These are phyloP conservation scores for Pezicula neosporulosa DNA, from an alignment of 2,329 filamentous ascomycete genomes.

Conservation along the genomic window DNA sequence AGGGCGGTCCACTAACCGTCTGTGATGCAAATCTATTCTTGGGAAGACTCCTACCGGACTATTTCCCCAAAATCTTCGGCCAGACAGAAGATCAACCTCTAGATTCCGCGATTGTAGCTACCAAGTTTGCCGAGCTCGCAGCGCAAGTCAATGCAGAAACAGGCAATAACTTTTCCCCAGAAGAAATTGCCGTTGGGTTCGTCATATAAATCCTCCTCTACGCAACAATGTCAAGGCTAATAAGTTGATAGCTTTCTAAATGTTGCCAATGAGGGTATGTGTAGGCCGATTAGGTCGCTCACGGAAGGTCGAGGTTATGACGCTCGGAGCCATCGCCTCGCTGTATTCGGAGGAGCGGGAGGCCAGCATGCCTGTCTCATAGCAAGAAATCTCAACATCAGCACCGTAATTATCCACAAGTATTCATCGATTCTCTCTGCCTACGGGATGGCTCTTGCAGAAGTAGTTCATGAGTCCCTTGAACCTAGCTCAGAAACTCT, in stretches of 20 bases:
- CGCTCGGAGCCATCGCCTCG: constrained; percentile 83
- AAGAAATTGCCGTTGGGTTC: constrained; percentile 64
- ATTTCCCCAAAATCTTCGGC: constrained; percentile 94
- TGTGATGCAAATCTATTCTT: constrained; percentile 89
- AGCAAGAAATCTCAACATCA: constrained; percentile 79
- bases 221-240: no score
- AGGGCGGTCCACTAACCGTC: constrained; percentile 83
- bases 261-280: constrained; percentile 90
- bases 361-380: constrained; percentile 75
- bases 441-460: constrained; percentile 89
- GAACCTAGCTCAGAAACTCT: constrained; percentile 67
- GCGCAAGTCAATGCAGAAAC: constrained; percentile 75
- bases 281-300: constrained; percentile 80
- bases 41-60: constrained; percentile 79
- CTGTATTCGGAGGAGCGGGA: constrained; percentile 88
- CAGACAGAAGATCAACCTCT: constrained; percentile 80
- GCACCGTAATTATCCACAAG: constrained; percentile 70
- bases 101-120: constrained; percentile 69
- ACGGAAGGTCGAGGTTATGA: constrained; percentile 92
- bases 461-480: constrained; percentile 89
- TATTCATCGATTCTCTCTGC: constrained; percentile 89
- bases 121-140: constrained; percentile 71
- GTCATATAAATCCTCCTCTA: no score
- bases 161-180: constrained; percentile 66
- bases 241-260: constrained; percentile 72